Conservation (phyloP, 495 filamentous ascomycete species). For the Neurospora sp. region DNA sequence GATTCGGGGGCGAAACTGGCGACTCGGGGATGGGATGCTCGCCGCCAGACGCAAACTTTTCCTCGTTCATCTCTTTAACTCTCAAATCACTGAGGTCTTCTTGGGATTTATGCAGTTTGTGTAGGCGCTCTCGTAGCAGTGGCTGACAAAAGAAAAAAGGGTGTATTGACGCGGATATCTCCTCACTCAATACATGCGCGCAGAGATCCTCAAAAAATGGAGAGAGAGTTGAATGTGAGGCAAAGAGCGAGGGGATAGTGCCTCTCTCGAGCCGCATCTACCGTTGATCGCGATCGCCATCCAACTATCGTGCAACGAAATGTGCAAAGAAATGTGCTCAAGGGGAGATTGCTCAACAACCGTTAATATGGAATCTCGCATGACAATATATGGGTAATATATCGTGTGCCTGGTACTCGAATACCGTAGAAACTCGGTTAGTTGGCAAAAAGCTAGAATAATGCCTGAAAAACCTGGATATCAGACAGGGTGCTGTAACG, state of each 20-base stretch:
- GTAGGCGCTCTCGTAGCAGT: not conserved
- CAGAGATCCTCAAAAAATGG: not conserved
- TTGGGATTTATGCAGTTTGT: not conserved
- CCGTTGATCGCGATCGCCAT: not conserved
- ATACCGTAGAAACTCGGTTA: not conserved
- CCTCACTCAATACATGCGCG: not conserved
- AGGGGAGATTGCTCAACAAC: not conserved
- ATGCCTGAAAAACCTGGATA: too few species aligned
- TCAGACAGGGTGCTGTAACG: too few species aligned
- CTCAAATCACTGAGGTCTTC: too few species aligned
- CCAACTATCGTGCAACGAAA: not conserved
- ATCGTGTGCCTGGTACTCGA: not conserved
- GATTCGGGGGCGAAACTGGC: not conserved
- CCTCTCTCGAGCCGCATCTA: not conserved
- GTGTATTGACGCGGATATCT: not conserved
- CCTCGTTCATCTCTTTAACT: not conserved
- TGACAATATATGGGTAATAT: not conserved
- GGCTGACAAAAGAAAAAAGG: not conserved
- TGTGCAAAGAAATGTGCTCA: not conserved
- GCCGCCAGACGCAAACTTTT: not conserved
- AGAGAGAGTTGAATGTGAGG: not conserved
- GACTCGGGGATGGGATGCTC: not conserved
- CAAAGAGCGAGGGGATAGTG: not conserved
- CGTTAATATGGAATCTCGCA: not conserved
- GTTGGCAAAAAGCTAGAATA: too few species aligned